A percentile compares a stretch with the other conserved stretches of the same genome.
Evolutionary conservation across 1,139 yeast species (phyloP).

Genomic region (Geotrichum carabidarum): DNA sequence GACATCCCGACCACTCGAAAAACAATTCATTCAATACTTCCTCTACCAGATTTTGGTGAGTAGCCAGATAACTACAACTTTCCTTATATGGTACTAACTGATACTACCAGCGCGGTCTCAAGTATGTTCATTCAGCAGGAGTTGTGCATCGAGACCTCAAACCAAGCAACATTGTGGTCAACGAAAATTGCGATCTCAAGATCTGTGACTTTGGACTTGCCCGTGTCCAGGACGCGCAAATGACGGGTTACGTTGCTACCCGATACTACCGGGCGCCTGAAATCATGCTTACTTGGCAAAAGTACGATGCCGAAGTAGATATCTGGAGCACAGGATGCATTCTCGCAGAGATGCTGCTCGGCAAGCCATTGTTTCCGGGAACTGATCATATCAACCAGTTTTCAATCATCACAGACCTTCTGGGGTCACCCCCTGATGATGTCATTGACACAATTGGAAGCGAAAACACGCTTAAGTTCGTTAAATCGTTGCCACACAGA

Average conservation of each 20-base stretch:
- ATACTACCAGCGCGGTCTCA: slow-evolving; percentile 58
- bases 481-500: slow-evolving; percentile 85
- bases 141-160: slow-evolving; percentile 93
- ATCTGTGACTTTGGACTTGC: slow-evolving; percentile 97
- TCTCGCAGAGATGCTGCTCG: slow-evolving; percentile 97
- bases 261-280: slow-evolving; percentile 98
- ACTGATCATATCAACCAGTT: slow-evolving; percentile 98
- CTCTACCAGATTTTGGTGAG: slow-evolving; percentile 71
- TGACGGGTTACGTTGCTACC: slow-evolving; percentile 98
- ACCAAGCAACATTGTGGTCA: slow-evolving; percentile 87
- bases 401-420: slow-evolving; percentile 87
- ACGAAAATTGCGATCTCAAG: slow-evolving; percentile 92
- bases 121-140: slow-evolving; percentile 94
- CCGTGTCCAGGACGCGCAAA: slow-evolving; percentile 95
- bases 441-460: slow-evolving; percentile 94
- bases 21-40: slow-evolving; percentile 93
- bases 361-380: slow-evolving; percentile 96
- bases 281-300: slow-evolving; percentile 98
- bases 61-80: background rate
- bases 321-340: slow-evolving; percentile 99
- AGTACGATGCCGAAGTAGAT: slow-evolving; percentile 95
- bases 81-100: background rate
- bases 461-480: slow-evolving; percentile 90
- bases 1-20: slow-evolving; percentile 89
- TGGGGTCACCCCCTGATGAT: slow-evolving; percentile 95